Conservation (phyloP, 1,139 yeast species). For the Kurtzmaniella quercitrusa region DNA sequence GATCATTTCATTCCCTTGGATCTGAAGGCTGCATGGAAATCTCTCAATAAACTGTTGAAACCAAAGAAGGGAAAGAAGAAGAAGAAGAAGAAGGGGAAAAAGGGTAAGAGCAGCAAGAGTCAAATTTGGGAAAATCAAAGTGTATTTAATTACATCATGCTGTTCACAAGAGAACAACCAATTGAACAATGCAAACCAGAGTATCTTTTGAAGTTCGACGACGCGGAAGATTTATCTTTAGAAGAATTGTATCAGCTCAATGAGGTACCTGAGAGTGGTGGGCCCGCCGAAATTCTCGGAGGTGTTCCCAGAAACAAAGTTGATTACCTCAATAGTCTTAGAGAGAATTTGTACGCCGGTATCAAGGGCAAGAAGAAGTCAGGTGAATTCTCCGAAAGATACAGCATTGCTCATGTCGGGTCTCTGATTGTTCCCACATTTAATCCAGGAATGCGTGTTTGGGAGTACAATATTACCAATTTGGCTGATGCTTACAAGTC, state of each 20-base stretch:
- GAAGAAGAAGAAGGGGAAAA: conserved; percentile 7
- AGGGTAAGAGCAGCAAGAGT: conserved; percentile 4
- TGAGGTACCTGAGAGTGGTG: conserved; percentile 3
- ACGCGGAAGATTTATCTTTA: conserved; percentile 3
- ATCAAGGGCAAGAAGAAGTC: conserved; percentile 41
- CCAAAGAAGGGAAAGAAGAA: conserved; percentile 8
- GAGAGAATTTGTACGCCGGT: conserved; percentile 48
- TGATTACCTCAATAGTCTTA: conserved; percentile 51
- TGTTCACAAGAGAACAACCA: conserved; percentile 1
- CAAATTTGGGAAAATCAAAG: conserved; percentile 5
- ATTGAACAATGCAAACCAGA: conserved; percentile 13
- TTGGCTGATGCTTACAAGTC: conserved; percentile 22
- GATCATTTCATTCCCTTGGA: conserved; percentile 82
- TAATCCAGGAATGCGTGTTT: conserved; percentile 76
- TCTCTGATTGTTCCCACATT: conserved; percentile 84
- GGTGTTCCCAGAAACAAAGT: conserved; percentile 69
- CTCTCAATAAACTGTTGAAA: conserved; percentile 17
- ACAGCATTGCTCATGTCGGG: conserved; percentile 64
- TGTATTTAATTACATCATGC: conserved; percentile 4
- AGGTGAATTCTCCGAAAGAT: conserved; percentile 52
- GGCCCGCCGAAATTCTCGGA: conserved; percentile 29
- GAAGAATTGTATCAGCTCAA: conserved; percentile 5
- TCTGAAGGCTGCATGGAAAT: conserved; percentile 61
- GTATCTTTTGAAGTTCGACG: neutral
- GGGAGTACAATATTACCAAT: conserved; percentile 77